A percentile compares a stretch with the other conserved stretches of the same genome.
phyloP scores from a whole-genome alignment of 1,139 yeast genomes.

The Groenewaldozyma auringiensis region DNA sequence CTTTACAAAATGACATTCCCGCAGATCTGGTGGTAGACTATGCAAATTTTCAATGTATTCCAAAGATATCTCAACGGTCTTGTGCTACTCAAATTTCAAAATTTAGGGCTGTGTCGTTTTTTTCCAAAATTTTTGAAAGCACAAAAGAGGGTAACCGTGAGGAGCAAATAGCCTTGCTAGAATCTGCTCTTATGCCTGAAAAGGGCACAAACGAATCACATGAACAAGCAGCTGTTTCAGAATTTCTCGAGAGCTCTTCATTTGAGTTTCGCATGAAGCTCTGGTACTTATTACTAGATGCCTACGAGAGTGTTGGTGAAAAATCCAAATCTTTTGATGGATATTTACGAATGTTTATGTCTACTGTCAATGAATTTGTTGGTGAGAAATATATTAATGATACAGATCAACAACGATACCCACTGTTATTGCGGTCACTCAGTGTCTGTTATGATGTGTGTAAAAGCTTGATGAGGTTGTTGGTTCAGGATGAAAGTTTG shows the following conservation, averaged over 20 bases:
- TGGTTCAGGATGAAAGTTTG: constrained; percentile 17
- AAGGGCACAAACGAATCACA: constrained; percentile 16
- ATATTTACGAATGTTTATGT: constrained; percentile 42
- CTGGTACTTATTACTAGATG: constrained; percentile 67
- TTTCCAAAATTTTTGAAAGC: constrained; percentile 47
- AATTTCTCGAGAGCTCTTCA: constrained; percentile 56
- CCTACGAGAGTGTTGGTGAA: constrained; percentile 43
- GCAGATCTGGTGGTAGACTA: constrained; percentile 30
- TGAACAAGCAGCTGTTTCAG: constrained; percentile 45
- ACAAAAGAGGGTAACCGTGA: constrained; percentile 21
- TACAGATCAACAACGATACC: constrained; percentile 20
- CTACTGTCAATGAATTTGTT: constrained; percentile 37
- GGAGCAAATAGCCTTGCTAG: constrained; percentile 40
- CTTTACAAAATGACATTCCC: constrained; percentile 14
- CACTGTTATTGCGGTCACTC: constrained; percentile 34
- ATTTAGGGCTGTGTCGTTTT: constrained; percentile 56
- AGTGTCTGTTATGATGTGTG: constrained; percentile 43
- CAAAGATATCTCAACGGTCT: constrained; percentile 45
- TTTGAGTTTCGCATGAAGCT: constrained; percentile 59
- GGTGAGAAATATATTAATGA: constrained; percentile 22
- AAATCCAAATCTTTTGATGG: constrained; percentile 44
- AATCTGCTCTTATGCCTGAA: constrained; percentile 40
- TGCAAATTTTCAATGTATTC: constrained; percentile 40
- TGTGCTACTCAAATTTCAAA: constrained; percentile 60
- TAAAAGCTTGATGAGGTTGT: constrained; percentile 25